phyloP scores from a whole-genome alignment of 2,329 filamentous ascomycete species.

The Botrytis sinoallii region DNA sequence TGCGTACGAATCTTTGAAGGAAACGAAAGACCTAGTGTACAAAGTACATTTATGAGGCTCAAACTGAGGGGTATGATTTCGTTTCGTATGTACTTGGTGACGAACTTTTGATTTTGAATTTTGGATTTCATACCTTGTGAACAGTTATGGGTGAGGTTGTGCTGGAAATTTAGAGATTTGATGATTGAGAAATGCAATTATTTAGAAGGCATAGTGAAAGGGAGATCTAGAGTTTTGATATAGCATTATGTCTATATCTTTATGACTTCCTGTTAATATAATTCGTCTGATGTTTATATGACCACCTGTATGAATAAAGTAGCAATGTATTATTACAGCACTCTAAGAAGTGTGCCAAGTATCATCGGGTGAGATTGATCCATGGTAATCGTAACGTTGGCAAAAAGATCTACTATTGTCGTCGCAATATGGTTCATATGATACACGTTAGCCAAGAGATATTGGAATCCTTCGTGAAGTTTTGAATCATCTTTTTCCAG shows the following conservation, averaged over 20 bases:
- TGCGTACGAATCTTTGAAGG: neutral
- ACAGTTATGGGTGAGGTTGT: neutral
- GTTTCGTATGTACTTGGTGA: neutral
- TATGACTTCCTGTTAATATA: neutral
- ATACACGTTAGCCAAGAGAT: neutral
- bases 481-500: neutral
- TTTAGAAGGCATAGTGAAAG: neutral
- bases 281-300: slow-evolving; percentile 1
- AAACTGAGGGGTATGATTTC: neutral
- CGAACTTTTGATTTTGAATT: neutral
- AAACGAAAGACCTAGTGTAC: neutral
- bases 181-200: neutral
- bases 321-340: neutral
- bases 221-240: neutral
- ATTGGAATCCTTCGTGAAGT: neutral
- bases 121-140: neutral
- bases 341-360: neutral
- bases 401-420: neutral
- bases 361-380: neutral
- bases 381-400: neutral
- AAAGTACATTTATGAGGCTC: neutral
- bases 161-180: neutral
- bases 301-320: neutral
- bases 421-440: neutral
- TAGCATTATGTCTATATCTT: neutral